Base-by-base conservation (phyloP, 768 basidiomycete genomes). In the Clavulina sp. region DNA sequence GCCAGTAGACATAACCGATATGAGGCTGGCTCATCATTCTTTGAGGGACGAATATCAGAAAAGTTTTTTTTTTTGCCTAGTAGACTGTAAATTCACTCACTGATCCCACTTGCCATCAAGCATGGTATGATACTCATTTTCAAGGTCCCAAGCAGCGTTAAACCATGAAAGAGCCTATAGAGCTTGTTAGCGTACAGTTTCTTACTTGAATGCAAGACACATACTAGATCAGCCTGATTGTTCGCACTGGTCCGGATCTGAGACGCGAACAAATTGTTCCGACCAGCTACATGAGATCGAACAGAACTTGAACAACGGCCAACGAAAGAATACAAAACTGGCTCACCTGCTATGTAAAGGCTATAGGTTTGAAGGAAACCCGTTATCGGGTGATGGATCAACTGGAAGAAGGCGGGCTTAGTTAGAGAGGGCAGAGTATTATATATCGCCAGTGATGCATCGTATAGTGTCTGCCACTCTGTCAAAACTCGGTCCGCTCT, bases 1-100 rank as follows among this genome's bases (percentile, higher is more conserved):
- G 80, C 76, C 80, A 81, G 62, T 82, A 80, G 55, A 70, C 74
- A 54, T 78, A 81, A 50, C 73, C 73, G 52, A 77, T 59, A 62
- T 75, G 78, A 36, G 7, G 19, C 7, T 38, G n/a, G n/a, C n/a
- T n/a, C n/a, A n/a, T n/a, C n/a, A n/a, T n/a, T n/a, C n/a, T n/a
- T n/a, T n/a, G n/a, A n/a, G n/a, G n/a, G n/a, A n/a, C n/a, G n/a
- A n/a, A n/a, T n/a, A n/a, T n/a, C n/a, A n/a, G n/a, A n/a, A n/a
- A n/a, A n/a, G n/a, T n/a, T n/a, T n/a, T n/a, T n/a, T n/a, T n/a
- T n/a, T n/a, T n/a, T n/a, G n/a, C n/a, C n/a, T n/a, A n/a, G n/a
- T n/a, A n/a, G n/a, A n/a, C n/a, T n/a, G n/a, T n/a, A n/a, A n/a
- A n/a, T 31, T 38, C 13, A 62, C 74, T 57, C 54, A 75, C 73